Conservation (phyloP, 805 yeast genomes). For the Candida piceae region DNA sequence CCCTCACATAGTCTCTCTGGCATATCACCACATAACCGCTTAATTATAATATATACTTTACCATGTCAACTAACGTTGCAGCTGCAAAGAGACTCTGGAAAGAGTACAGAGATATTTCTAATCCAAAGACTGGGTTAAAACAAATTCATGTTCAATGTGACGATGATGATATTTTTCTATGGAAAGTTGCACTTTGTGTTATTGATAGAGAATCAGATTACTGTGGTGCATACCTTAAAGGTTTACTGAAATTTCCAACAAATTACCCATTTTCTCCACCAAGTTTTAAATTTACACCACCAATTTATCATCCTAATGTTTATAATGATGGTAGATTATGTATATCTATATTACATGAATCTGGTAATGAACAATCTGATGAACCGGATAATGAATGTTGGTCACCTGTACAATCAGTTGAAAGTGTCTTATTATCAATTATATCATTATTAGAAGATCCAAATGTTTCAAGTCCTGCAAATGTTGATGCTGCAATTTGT, state of each 20-base stretch:
- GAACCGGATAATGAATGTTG: constrained; percentile 94
- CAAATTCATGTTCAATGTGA: constrained; percentile 39
- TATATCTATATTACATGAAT: constrained; percentile 86
- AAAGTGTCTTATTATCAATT: constrained; percentile 85
- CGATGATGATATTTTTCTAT: constrained; percentile 53
- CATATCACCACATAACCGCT: too few species aligned
- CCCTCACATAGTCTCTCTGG: too few species aligned
- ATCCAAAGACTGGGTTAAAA: constrained; percentile 67
- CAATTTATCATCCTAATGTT: constrained; percentile 94
- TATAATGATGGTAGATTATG: constrained; percentile 92
- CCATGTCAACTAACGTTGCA: constrained; percentile 33
- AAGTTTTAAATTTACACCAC: constrained; percentile 86
- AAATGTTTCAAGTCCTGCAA: constrained; percentile 89
- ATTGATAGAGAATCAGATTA: constrained; percentile 84
- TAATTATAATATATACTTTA: too few species aligned
- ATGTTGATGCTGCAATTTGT: constrained; percentile 94
- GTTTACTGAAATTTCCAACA: constrained; percentile 85
- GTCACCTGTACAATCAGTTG: constrained; percentile 93
- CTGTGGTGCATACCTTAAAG: constrained; percentile 92
- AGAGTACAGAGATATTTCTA: constrained; percentile 90
- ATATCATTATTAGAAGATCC: constrained; percentile 92
- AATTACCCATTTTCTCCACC: constrained; percentile 96
- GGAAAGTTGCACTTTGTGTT: constrained; percentile 92
- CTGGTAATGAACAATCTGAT: constrained; percentile 82
- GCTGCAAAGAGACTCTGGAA: constrained; percentile 79